Conservation (phyloP, 495 filamentous ascomycete genomes). For the Neurospora sp. region DNA sequence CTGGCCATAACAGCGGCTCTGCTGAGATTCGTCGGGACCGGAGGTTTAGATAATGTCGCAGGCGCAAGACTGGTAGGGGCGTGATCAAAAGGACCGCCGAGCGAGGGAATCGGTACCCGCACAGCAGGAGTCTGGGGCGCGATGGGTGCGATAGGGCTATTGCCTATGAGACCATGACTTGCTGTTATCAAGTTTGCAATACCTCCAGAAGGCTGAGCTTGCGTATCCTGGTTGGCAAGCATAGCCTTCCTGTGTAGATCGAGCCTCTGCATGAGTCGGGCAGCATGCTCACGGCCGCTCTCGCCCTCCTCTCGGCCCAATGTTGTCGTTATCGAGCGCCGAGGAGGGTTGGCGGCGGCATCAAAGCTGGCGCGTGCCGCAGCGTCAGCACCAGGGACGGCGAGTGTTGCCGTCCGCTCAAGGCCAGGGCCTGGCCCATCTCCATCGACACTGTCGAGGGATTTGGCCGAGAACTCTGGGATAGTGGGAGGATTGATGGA, state of each 20-base stretch:
- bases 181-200: constrained; percentile 82
- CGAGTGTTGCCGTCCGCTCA: constrained; percentile 56
- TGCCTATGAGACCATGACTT: constrained; percentile 63
- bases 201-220: constrained; percentile 45
- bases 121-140: constrained; percentile 12
- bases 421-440: constrained; percentile 20
- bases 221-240: constrained; percentile 31
- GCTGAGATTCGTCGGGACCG: constrained; percentile 78
- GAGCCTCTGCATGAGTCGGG: constrained; percentile 83
- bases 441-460: constrained; percentile 55
- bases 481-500: constrained; percentile 81
- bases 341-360: constrained; percentile 37
- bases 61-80: constrained; percentile 64
- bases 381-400: constrained; percentile 55
- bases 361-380: constrained; percentile 63
- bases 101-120: constrained; percentile 10
- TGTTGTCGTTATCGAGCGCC: constrained; percentile 33
- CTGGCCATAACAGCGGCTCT: constrained; percentile 75
- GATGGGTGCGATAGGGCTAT: constrained; percentile 20
- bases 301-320: constrained; percentile 49
- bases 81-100: constrained; percentile 18
- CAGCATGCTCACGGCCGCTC: constrained; percentile 62
- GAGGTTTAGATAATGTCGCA: constrained; percentile 70
- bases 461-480: constrained; percentile 76
- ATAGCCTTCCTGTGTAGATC: constrained; percentile 79